phyloP scores from a whole-genome alignment of 2,329 filamentous ascomycete species.

The Epichloe bromicola region DNA sequence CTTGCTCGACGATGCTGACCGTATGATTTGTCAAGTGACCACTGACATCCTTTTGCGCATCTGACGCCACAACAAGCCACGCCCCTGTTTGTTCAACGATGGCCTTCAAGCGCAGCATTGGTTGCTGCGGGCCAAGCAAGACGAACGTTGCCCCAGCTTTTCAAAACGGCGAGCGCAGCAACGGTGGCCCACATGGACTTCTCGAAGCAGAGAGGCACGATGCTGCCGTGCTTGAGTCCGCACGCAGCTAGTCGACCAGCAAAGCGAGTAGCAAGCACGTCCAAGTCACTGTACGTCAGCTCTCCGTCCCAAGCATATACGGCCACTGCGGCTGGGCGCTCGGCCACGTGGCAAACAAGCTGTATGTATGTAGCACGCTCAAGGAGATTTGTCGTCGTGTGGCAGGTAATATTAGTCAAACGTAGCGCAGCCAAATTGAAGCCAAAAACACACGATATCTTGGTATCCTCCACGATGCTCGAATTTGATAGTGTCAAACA shows the following conservation, averaged over 20 bases:
- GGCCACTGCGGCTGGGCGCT: constrained; percentile 1
- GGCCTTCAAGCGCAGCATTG: constrained; percentile 4
- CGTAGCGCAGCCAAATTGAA: too few species aligned
- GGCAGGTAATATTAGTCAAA: too few species aligned
- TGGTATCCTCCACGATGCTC: too few species aligned
- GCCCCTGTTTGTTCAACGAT: constrained; percentile 6
- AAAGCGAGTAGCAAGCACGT: constrained; percentile 4
- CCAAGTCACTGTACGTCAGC: constrained; percentile 23
- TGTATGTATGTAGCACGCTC: too few species aligned
- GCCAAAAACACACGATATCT: too few species aligned
- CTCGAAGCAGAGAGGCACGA: constrained; percentile 15
- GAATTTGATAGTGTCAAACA: too few species aligned
- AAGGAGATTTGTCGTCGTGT: too few species aligned
- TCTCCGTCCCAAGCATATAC: constrained; percentile 24
- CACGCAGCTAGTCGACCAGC: constrained; percentile 5
- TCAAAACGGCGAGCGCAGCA: constrained; percentile 13
- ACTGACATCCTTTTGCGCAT: neutral
- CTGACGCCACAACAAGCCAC: constrained; percentile 4
- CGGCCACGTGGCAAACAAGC: too few species aligned
- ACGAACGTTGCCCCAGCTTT: constrained; percentile 16
- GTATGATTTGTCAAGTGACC: neutral
- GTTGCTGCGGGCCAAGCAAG: constrained; percentile 12
- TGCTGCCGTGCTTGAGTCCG: neutral
- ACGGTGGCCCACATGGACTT: constrained; percentile 14
- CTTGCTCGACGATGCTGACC: neutral